These are phyloP conservation scores for Pittosporum tobira DNA, from an alignment of 129 eudicot species.

Conservation along the genomic window DNA sequence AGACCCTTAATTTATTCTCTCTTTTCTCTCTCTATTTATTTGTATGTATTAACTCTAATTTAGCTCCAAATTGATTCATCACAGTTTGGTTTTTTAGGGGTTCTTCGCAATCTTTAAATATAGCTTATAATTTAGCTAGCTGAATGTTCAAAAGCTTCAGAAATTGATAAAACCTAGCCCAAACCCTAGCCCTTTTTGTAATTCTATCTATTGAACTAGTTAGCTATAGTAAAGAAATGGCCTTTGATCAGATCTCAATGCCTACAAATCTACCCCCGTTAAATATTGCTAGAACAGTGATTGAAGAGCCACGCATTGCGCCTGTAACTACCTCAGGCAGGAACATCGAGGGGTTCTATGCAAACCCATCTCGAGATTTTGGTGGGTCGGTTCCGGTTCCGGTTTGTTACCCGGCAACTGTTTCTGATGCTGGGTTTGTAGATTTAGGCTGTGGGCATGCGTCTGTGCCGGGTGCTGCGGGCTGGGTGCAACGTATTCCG, in stretches of 20 bases:
- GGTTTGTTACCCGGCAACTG: slow-evolving; percentile 42
- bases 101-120: too few relatives aligned
- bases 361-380: slow-evolving; percentile 35
- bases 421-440: slow-evolving; percentile 33
- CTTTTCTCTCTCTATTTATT: too few relatives aligned
- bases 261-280: slow-evolving; percentile 65
- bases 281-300: slow-evolving; percentile 38
- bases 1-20: too few relatives aligned
- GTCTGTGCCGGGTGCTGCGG: slow-evolving; percentile 31
- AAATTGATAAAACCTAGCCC: too few relatives aligned
- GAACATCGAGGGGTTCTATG: not conserved
- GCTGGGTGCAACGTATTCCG: slow-evolving; percentile 46
- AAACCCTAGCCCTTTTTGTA: not conserved
- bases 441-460: slow-evolving; percentile 48
- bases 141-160: too few relatives aligned
- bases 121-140: too few relatives aligned
- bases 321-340: slow-evolving; percentile 23
- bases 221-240: slow-evolving; percentile 33
- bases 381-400: slow-evolving; percentile 42
- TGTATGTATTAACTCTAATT: too few relatives aligned
- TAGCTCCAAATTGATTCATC: too few relatives aligned
- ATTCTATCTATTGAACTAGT: not conserved
- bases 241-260: slow-evolving; percentile 63
- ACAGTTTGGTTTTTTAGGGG: too few relatives aligned
- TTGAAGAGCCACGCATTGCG: slow-evolving; percentile 50